Conservation (phyloP, 2,329 filamentous ascomycete species). For the Arthroderma uncinatum region DNA sequence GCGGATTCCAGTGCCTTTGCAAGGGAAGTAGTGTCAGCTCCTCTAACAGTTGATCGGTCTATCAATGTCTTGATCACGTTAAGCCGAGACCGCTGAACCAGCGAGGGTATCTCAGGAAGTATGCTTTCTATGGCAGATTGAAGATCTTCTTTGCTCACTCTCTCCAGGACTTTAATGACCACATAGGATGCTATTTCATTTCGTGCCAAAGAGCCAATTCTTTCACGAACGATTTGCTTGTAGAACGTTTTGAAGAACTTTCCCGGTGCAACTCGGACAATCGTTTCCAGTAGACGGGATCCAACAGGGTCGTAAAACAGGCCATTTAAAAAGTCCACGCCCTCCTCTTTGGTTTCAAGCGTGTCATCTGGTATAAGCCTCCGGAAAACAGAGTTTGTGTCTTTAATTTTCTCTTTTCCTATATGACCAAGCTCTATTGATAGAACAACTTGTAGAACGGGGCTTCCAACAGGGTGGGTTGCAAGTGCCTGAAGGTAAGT, state of each 20-base stretch:
- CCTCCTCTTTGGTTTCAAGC: constrained; percentile 62
- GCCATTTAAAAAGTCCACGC: constrained; percentile 63
- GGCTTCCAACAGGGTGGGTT: constrained; percentile 82
- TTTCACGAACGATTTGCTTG: constrained; percentile 63
- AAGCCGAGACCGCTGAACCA: constrained; percentile 65
- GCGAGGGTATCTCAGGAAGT: constrained; percentile 56
- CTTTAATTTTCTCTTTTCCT: constrained; percentile 54
- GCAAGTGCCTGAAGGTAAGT: constrained; percentile 74
- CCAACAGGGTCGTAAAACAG: constrained; percentile 85
- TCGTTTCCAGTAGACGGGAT: constrained; percentile 77
- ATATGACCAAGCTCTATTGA: constrained; percentile 72
- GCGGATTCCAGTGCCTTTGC: constrained; percentile 47
- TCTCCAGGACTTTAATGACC: constrained; percentile 67
- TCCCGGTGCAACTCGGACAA: constrained; percentile 68
- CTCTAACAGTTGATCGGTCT: constrained; percentile 65
- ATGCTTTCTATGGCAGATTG: constrained; percentile 61
- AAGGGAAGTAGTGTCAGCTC: constrained; percentile 46
- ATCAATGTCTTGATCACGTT: constrained; percentile 72
- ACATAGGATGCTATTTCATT: constrained; percentile 89
- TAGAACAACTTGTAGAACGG: constrained; percentile 79
- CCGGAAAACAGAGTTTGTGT: constrained; percentile 58
- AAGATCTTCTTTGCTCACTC: constrained; percentile 78
- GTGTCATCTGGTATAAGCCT: constrained; percentile 71
- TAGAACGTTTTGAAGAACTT: constrained; percentile 87
- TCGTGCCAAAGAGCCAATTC: constrained; percentile 67